Base-by-base conservation (phyloP, 306 rosid genomes). In the Quercus glauca region DNA sequence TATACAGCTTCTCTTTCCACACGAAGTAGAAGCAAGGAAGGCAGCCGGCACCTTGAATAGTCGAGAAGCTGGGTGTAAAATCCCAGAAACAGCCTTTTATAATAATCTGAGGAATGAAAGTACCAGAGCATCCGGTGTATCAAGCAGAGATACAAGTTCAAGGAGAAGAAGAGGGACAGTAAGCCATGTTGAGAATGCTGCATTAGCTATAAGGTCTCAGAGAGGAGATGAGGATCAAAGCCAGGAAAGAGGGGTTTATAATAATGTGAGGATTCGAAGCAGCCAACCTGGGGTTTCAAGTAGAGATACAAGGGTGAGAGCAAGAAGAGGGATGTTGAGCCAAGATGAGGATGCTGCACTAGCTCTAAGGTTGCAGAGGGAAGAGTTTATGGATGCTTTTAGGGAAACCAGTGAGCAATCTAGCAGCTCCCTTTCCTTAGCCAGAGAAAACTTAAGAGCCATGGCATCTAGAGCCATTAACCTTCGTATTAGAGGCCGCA, bases 291-390 rank as follows among this genome's bases (percentile, higher is more conserved):
- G 53, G 53, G 53, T 49, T 49, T 49, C 53, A 49, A 49, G 17
- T 49, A 49, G 53, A 49, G 53, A 49, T 49, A 45, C 29, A 5
- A 79, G 92, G 74, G 61, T 23, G 41, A 84, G 84, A 53, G 11
- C 78, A 80, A 86, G 90, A 71, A 83, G 96, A 86, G 79, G 85
- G 75, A 31, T 74, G 25, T n/a, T 86, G 12, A 80, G 65, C 79
- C 99, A 95, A 86, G 85, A 90, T 73, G 92, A 82, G 83, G 99
- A 95, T 86, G 96, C 92, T 78, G 98, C 98, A 52, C 77, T 95
- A 55, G 97, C 97, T 81, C 81, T 86, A 25, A 95, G 96, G 84
- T 52, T 93, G 79, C 99, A 93, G 71, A 93, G 99, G 77, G 94
- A 93, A 55, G 98, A 95, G 87, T 95, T 95, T 78, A 70, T 95